These are phyloP conservation scores for Picea glauca DNA, from an alignment of 75 land plant species.

Conservation along the genomic window DNA sequence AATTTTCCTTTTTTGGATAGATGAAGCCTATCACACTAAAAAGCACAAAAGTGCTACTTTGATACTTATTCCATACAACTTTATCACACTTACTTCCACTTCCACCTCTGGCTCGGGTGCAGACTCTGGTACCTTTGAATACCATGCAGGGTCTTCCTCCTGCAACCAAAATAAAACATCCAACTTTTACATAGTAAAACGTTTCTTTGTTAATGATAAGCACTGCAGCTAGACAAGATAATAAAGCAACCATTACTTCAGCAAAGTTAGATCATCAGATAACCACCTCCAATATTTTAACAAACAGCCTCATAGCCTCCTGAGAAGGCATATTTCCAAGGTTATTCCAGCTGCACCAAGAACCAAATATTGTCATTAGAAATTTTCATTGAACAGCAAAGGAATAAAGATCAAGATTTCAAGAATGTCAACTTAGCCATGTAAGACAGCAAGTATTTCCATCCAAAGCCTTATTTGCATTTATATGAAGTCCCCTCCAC, in stretches of 20 bases:
- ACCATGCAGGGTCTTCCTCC: conserved; percentile 98
- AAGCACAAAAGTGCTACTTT: neutral
- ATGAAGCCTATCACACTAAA: neutral
- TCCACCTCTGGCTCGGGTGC: conserved; percentile 51
- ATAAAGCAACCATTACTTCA: neutral
- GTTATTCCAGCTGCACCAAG: conserved; percentile 67
- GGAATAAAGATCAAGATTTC: neutral
- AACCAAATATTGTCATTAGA: conserved; percentile 1
- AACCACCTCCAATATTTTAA: conserved; percentile 84
- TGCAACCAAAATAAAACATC: conserved; percentile 15
- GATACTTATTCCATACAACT: neutral
- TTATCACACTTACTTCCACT: conserved; percentile 50
- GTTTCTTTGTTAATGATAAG: neutral
- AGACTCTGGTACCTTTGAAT: conserved; percentile 61
- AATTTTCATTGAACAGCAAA: neutral
- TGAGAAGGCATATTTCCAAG: conserved; percentile 84
- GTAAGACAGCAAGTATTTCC: neutral
- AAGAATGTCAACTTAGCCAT: neutral
- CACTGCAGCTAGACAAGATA: neutral
- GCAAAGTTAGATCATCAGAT: neutral
- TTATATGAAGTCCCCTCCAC: neutral
- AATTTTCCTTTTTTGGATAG: neutral
- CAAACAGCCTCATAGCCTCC: conserved; percentile 98
- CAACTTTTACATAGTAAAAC: neutral
- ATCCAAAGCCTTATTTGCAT: neutral